Evolutionary conservation across 1,284 basidiomycete species (phyloP), one percentile per base, ranked within the genome.

Genomic region (Ganoderma boninense): DNA sequence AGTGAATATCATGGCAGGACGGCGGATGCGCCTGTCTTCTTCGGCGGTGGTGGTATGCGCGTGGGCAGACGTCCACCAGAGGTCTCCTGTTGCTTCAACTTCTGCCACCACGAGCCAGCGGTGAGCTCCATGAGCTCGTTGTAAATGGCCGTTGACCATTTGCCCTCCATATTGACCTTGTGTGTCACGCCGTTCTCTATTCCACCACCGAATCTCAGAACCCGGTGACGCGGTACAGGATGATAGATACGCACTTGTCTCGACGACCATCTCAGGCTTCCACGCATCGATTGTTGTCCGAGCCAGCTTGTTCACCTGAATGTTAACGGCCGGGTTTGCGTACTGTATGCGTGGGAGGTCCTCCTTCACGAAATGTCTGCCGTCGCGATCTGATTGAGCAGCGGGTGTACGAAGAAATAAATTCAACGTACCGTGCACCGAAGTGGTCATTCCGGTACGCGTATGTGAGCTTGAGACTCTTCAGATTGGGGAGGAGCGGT

Each of bases 341-440:
- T 87, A 93, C 10, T 87, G 89, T 83, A 95, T 92, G 43, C 91
- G 85, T 1, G 92, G 92, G 0, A 95, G 80, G 26, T 92, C 85
- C 56, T 94, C 89, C 76, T 92, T 92, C 57, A 92, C 84, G 72
- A 95, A 95, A 83, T 94, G 89, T 64, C 93, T 93, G 69, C n/a
- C 14, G 40, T 26, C 3, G n/a, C 35, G 7, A 5, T 16, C 13
- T 13, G 13, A 4, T 26, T 26, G 2, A 26, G 49, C 4, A 52
- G 23, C 11, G 2, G 46, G 11, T 4, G 4, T 2, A 11, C 4
- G 4, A 52, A 4, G n/a, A 10, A 26, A 14, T 5, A 3, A 14
- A 52, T 40, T 20, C 4, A 3, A 43, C 38, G 29, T 68, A 87
- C 87, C 90, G 85, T 32, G 92, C 91, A 73, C 92, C 92, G 77